A percentile compares a stretch with the other conserved stretches of the same genome.
These are phyloP conservation scores for Paracorniculantispora psalliotae DNA, from an alignment of 2,329 filamentous ascomycete species.

Conservation along the genomic window DNA sequence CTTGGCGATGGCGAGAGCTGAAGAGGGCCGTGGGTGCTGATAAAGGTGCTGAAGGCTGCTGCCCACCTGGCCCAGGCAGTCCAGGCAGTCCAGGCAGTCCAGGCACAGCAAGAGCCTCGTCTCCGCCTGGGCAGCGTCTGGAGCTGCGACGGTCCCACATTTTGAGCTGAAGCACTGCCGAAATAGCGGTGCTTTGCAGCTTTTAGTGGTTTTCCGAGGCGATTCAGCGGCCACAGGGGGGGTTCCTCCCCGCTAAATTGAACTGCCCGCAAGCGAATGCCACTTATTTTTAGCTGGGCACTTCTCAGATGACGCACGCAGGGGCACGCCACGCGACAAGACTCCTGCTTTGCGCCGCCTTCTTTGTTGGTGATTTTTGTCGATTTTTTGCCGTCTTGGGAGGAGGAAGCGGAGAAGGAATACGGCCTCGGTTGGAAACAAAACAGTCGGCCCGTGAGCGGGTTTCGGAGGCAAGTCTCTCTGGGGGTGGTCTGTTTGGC, in stretches of 20 bases:
- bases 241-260: too few relatives aligned
- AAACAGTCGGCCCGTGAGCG: too few relatives aligned
- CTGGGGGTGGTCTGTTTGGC: too few relatives aligned
- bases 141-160: constrained; percentile 13
- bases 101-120: not conserved
- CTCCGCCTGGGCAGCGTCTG: not conserved
- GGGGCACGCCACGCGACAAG: constrained; percentile 7
- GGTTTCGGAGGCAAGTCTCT: too few relatives aligned
- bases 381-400: not conserved
- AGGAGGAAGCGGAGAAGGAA: not conserved
- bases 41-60: not conserved
- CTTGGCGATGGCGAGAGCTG: not conserved
- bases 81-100: too few relatives aligned
- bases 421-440: too few relatives aligned
- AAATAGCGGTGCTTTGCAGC: too few relatives aligned
- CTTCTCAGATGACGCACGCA: not conserved
- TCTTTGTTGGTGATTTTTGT: too few relatives aligned
- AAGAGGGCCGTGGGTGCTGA: not conserved
- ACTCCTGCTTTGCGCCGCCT: not conserved
- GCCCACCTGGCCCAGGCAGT: too few relatives aligned
- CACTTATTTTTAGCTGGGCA: not conserved
- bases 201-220: too few relatives aligned
- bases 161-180: constrained; percentile 12
- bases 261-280: too few relatives aligned
- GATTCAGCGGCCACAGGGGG: too few relatives aligned